Evolutionary conservation across 78 protist species (phyloP).

Genomic region (Acrasis kona): DNA sequence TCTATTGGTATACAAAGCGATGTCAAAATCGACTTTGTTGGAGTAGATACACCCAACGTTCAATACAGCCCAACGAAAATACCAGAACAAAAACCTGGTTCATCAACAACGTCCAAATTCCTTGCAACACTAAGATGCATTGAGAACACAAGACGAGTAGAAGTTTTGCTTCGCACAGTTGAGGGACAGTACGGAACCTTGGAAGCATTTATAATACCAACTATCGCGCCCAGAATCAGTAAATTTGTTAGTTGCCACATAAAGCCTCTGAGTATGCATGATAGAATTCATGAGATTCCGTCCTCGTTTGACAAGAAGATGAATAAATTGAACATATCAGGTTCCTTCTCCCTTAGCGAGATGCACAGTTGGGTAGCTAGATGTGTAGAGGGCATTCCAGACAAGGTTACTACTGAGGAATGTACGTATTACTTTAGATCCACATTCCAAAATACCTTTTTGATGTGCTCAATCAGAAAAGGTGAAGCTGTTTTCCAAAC

Average conservation of each 20-base stretch:
- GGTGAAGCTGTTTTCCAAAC: constrained; percentile 13
- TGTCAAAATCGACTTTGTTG: no score
- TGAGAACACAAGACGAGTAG: not conserved
- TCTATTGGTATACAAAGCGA: not conserved
- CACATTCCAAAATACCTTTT: constrained; percentile 18
- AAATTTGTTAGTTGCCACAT: not conserved
- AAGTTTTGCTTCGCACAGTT: constrained; percentile 8
- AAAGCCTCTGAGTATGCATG: constrained; percentile 24
- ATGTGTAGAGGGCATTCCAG: constrained; percentile 22
- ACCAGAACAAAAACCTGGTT: no score
- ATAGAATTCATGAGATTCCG: not conserved
- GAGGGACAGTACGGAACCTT: constrained; percentile 35
- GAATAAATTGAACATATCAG: not conserved
- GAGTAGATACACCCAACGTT: no score
- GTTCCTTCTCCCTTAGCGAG: constrained; percentile 13
- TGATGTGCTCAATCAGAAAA: not conserved
- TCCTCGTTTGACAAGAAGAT: not conserved
- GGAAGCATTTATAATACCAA: constrained; percentile 18
- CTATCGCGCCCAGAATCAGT: constrained; percentile 1
- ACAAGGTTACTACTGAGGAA: not conserved
- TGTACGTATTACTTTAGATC: not conserved
- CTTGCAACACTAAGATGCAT: constrained; percentile 11
- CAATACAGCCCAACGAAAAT: no score
- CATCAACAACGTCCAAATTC: not conserved
- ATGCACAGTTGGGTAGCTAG: constrained; percentile 20